A percentile compares a stretch with the other conserved stretches of the same genome.
Conservation (phyloP, 2,329 filamentous ascomycete species). For the Cytospora piceicola region DNA sequence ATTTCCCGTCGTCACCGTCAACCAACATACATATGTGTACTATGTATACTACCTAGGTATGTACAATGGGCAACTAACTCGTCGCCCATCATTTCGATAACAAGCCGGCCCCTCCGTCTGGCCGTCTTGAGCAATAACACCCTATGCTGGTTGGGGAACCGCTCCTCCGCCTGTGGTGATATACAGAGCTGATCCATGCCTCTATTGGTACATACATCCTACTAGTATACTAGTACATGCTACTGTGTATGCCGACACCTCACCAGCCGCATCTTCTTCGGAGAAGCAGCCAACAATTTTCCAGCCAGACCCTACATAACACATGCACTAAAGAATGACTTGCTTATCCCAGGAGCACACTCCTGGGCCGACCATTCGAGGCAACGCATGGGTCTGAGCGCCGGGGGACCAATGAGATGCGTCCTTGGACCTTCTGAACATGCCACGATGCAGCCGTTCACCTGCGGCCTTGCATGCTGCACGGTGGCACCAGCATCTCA, state of each 20-base stretch:
- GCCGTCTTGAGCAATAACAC: background rate
- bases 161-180: constrained; percentile 2
- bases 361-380: background rate
- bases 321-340: background rate
- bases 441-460: constrained; percentile 7
- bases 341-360: background rate
- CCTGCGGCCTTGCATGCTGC: constrained; percentile 25
- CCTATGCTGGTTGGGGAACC: background rate
- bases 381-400: background rate
- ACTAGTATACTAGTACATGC: background rate
- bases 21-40: too few species aligned
- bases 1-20: too few species aligned
- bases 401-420: constrained; percentile 8
- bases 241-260: background rate
- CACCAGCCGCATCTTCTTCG: background rate
- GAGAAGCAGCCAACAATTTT: background rate
- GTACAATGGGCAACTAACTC: too few species aligned
- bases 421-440: background rate
- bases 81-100: background rate
- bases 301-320: background rate
- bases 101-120: background rate
- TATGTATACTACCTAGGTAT: too few species aligned
- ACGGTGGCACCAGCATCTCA: constrained; percentile 22
- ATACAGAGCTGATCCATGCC: constrained; percentile 6
- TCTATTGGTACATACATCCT: background rate